Evolutionary conservation across 176 grass and related monocot genomes (phyloP), one percentile per base, ranked within the genome.

Genomic region (Oryza meridionalis): DNA sequence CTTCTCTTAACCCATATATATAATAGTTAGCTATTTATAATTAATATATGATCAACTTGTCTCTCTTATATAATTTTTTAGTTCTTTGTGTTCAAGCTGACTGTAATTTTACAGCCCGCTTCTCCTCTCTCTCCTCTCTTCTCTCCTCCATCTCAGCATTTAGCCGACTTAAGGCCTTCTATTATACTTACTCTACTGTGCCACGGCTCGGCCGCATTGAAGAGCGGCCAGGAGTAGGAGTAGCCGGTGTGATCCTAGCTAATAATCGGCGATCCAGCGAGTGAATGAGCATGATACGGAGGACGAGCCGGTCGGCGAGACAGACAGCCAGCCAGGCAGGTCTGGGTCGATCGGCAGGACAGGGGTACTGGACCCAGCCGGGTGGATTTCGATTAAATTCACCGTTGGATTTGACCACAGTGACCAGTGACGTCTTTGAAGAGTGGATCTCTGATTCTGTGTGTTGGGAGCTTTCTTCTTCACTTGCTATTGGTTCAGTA

Each of bases 331-430:
- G 61, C 1, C 38, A 40, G 38, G 1, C 35, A 37, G 35, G 47
- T 63, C 75, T 65, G 17, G 17, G 2, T 44, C 37, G 24, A 44
- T 22, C 70, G 49, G 40, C 17, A 19, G 17, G 55, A 43, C 9
- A 53, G 24, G 24, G 8, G 46, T 62, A 40, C 59, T 45, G 33
- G 79, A 82, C 79, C 67, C 49, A 72, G 24, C 70, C n/a, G 42
- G 66, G 53, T 37, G 51, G 74, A 9, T 37, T 37, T 37, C 35
- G 35, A 37, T 15, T 55, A 19, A 55, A 17, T 55, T 63, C 9
- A 10, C 67, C 17, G 9, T 72, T 82, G 33, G 67, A 59, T 82
- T 24, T 72, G 51, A 55, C 51, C 51, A 55, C 51, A 55, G 5
- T 21, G 79, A 81, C 35, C 33, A 5, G 33, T 35, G 5, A 4